phyloP scores from a whole-genome alignment of 2,329 filamentous ascomycete genomes.

The Aureobasidium sp. region DNA sequence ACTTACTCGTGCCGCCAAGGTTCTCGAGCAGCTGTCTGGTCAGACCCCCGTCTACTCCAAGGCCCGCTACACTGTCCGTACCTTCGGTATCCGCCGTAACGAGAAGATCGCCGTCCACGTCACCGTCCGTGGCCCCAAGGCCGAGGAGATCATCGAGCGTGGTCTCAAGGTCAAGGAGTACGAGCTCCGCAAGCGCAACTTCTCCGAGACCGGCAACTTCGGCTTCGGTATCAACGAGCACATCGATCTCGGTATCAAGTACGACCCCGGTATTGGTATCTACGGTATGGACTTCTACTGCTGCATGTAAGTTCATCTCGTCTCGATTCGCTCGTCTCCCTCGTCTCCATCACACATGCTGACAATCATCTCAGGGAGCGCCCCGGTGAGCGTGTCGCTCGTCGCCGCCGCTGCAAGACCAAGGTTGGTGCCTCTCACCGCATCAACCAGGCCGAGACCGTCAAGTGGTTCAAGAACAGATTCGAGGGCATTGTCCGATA shows the following conservation, averaged over 20 bases:
- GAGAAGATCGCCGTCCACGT: slow-evolving; percentile 99
- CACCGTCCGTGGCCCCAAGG: slow-evolving; percentile 97
- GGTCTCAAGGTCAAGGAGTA: slow-evolving; percentile 99
- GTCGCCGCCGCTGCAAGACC: slow-evolving; percentile 84
- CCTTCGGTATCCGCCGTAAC: slow-evolving; percentile 99
- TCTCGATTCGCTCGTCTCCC: neutral
- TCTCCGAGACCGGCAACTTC: slow-evolving; percentile 99
- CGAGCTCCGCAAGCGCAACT: slow-evolving; percentile 98
- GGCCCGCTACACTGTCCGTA: slow-evolving; percentile 99
- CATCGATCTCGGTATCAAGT: slow-evolving; percentile 99
- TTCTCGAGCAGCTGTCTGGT: slow-evolving; percentile 98
- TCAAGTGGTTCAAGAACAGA: slow-evolving; percentile 96
- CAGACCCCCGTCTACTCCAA: slow-evolving; percentile 99
- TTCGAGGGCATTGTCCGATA: slow-evolving; percentile 99
- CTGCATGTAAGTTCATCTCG: slow-evolving; percentile 70
- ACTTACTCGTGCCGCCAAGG: slow-evolving; percentile 99
- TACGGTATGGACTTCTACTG: slow-evolving; percentile 99
- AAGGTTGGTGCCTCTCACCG: slow-evolving; percentile 81
- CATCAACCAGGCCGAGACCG: slow-evolving; percentile 89
- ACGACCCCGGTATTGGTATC: slow-evolving; percentile 96
- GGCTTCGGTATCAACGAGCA: slow-evolving; percentile 99
- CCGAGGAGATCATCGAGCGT: slow-evolving; percentile 99
- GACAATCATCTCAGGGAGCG: slow-evolving; percentile 59
- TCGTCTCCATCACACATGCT: slow-evolving; percentile 20
- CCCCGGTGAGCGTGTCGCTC: slow-evolving; percentile 94